A percentile compares a stretch with the other conserved stretches of the same genome.
phyloP scores from a whole-genome alignment of 257 asterid genomes.

The Solanum chiquidenum region DNA sequence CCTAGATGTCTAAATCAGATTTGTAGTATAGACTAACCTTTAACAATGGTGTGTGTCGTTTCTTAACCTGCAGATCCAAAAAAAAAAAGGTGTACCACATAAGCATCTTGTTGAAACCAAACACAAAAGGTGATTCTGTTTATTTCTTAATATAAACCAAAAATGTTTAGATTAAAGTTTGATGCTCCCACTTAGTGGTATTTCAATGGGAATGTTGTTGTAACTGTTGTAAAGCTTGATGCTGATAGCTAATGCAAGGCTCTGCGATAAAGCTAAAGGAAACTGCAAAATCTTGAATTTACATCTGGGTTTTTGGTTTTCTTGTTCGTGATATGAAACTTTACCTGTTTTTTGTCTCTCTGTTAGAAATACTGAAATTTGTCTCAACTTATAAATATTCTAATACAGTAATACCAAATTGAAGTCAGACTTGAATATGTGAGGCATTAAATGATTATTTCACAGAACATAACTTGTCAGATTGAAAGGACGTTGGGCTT shows the following conservation, averaged over 20 bases:
- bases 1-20: not conserved
- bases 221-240: not conserved
- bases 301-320: not conserved
- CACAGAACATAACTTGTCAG: not conserved
- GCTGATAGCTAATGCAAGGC: not conserved
- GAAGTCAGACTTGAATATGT: not conserved
- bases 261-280: not conserved
- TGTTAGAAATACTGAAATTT: not conserved
- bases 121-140: not conserved
- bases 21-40: conserved; percentile 31
- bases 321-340: not conserved
- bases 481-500: not conserved
- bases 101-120: not conserved
- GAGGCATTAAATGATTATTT: not conserved
- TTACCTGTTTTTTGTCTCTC: not conserved
- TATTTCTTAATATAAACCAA: not conserved
- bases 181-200: not conserved
- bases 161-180: not conserved
- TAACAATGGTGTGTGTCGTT: conserved; percentile 65
- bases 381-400: not conserved
- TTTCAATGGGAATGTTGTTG: not conserved
- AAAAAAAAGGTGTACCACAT: not conserved
- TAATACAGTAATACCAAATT: not conserved
- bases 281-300: not conserved
- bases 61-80: conserved; percentile 55